phyloP scores from a whole-genome alignment of 768 basidiomycete species.

The Rossbeevera mucosa region DNA sequence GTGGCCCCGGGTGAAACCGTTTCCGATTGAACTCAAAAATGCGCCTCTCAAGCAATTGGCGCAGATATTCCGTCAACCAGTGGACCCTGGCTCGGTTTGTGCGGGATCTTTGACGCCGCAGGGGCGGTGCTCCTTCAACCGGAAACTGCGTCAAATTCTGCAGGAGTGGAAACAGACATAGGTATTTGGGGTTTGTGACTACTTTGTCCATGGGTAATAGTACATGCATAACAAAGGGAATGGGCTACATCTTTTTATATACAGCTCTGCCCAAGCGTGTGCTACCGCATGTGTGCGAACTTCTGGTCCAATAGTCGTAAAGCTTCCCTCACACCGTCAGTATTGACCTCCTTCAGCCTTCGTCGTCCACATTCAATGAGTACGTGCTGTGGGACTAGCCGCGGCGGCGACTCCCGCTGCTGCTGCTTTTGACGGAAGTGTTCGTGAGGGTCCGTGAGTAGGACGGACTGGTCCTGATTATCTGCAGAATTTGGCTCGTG shows the following conservation, averaged over 20 bases:
- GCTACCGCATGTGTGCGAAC: slow-evolving; percentile 39
- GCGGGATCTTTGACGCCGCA: slow-evolving; percentile 26
- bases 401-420: slow-evolving; percentile 41
- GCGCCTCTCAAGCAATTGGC: slow-evolving; percentile 46
- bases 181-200: background rate
- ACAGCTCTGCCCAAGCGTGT: background rate
- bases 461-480: slow-evolving; percentile 37
- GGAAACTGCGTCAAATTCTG: slow-evolving; percentile 32
- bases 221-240: background rate
- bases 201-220: slow-evolving; percentile 4
- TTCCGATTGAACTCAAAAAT: slow-evolving; percentile 46
- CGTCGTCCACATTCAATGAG: slow-evolving; percentile 59
- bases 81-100: slow-evolving; percentile 9
- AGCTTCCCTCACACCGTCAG: slow-evolving; percentile 71
- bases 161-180: slow-evolving; percentile 22
- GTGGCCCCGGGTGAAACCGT: slow-evolving; percentile 61
- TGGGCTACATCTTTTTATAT: slow-evolving; percentile 1
- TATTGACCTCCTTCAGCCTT: slow-evolving; percentile 59
- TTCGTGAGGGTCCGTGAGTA: slow-evolving; percentile 53
- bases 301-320: slow-evolving; percentile 68
- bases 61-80: slow-evolving; percentile 38
- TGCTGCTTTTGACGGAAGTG: slow-evolving; percentile 46
- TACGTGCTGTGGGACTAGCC: slow-evolving; percentile 57
- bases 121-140: slow-evolving; percentile 35
- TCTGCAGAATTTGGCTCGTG: slow-evolving; percentile 6